These are phyloP conservation scores for Cercophora sp. DNA, from an alignment of 495 filamentous ascomycete species.

Conservation along the genomic window DNA sequence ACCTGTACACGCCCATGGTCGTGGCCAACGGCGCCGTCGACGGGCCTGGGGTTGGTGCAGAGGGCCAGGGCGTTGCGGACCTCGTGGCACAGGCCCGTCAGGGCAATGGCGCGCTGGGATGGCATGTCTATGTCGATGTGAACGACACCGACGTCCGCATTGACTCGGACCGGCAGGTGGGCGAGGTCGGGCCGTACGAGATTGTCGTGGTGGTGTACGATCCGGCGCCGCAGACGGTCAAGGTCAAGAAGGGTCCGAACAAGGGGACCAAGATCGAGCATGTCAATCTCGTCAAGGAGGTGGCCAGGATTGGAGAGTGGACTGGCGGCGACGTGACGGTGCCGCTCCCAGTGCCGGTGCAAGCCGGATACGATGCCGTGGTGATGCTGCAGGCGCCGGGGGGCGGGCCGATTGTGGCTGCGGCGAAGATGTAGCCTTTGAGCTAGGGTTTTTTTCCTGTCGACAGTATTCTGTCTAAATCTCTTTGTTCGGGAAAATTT, in stretches of 20 bases:
- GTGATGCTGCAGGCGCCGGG: constrained; percentile 12
- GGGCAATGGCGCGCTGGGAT: background rate
- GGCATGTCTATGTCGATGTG: background rate
- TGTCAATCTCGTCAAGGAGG: constrained; percentile 15
- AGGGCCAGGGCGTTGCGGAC: background rate
- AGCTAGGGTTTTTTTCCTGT: too few species aligned
- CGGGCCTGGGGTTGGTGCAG: constrained; percentile 11
- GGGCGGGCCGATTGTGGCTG: constrained; percentile 18
- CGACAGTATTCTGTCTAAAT: too few species aligned
- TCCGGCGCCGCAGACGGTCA: constrained; percentile 11
- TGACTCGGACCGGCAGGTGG: background rate
- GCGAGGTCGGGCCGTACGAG: background rate
- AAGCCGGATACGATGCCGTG: constrained; percentile 10
- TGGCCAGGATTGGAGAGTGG: constrained; percentile 21
- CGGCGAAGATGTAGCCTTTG: constrained; percentile 13
- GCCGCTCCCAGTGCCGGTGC: constrained; percentile 8
- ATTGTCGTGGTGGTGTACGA: constrained; percentile 10
- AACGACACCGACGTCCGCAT: background rate
- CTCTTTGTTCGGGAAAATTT: too few species aligned
- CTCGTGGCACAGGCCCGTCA: background rate
- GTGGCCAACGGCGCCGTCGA: constrained; percentile 20
- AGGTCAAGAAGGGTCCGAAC: constrained; percentile 21
- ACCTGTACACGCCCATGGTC: constrained; percentile 9
- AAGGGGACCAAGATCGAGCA: constrained; percentile 19
- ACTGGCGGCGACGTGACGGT: constrained; percentile 16